Percentiles rank a stretch among this genome's conserved stretches.
These are phyloP conservation scores for Paraconiothyrium sp. DNA, from an alignment of 2,329 filamentous ascomycete species.

Conservation along the genomic window DNA sequence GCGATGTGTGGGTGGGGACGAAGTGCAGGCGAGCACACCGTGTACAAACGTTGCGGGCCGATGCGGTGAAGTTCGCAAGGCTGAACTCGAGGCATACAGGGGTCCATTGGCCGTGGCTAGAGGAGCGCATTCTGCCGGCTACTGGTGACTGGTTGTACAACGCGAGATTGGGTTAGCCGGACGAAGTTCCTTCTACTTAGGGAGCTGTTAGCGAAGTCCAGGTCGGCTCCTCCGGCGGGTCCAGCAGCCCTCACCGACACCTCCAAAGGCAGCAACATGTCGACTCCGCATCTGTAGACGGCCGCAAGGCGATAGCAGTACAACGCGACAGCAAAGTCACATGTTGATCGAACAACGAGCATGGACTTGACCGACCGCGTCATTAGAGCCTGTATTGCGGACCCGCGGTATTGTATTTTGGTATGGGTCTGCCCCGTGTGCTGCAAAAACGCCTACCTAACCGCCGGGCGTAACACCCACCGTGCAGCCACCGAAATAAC, in stretches of 20 bases:
- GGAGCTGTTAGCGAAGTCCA: slow-evolving; percentile 12
- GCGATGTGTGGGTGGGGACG: slow-evolving; percentile 5
- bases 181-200: slow-evolving; percentile 14
- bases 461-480: slow-evolving; percentile 11
- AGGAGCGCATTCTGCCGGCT: slow-evolving; percentile 9
- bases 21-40: neutral
- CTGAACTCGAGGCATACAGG: neutral
- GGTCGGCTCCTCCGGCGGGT: slow-evolving; percentile 3
- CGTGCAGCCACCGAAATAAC: slow-evolving; percentile 17
- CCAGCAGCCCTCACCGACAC: slow-evolving; percentile 15
- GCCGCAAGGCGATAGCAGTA: neutral
- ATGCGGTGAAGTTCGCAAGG: slow-evolving; percentile 13
- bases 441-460: slow-evolving; percentile 26
- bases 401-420: slow-evolving; percentile 14
- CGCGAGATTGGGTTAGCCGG: neutral
- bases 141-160: slow-evolving; percentile 3
- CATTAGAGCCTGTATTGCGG: slow-evolving; percentile 3
- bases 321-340: slow-evolving; percentile 6
- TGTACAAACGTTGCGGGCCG: slow-evolving; percentile 1
- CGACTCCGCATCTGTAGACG: slow-evolving; percentile 5
- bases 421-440: slow-evolving; percentile 15
- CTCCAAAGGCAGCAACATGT: slow-evolving; percentile 12
- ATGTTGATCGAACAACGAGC: neutral
- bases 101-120: slow-evolving; percentile 16
- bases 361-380: slow-evolving; percentile 1